A percentile compares a stretch with the other conserved stretches of the same genome.
These are phyloP conservation scores for Xylaria sp. DNA, from an alignment of 2,329 filamentous ascomycete genomes.

Conservation along the genomic window DNA sequence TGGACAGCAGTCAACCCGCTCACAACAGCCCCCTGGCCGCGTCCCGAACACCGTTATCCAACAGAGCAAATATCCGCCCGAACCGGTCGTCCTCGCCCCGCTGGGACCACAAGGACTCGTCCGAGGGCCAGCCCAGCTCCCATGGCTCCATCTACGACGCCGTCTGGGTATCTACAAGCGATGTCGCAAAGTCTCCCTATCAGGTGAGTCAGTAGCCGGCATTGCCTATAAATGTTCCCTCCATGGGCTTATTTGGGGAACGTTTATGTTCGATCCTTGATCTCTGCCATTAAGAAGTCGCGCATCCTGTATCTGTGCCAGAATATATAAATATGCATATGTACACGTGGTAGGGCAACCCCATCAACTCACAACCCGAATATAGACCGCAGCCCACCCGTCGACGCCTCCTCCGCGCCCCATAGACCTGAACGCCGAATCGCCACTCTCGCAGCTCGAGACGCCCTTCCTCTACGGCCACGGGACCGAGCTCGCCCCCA, in stretches of 20 bases:
- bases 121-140: constrained; percentile 40
- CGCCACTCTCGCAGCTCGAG: constrained; percentile 34
- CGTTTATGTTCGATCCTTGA: too few species aligned
- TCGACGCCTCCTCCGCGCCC: constrained; percentile 16
- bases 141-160: constrained; percentile 44
- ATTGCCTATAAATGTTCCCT: neutral
- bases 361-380: neutral
- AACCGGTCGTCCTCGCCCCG: constrained; percentile 13
- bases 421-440: constrained; percentile 33
- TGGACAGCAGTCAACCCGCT: constrained; percentile 17
- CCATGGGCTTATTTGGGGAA: neutral
- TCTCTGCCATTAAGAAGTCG: too few species aligned
- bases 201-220: constrained; percentile 9
- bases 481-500: constrained; percentile 44
- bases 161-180: constrained; percentile 38
- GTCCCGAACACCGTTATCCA: constrained; percentile 30
- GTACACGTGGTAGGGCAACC: too few species aligned
- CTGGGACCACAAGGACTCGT: constrained; percentile 43
- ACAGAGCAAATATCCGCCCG: constrained; percentile 28
- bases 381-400: constrained; percentile 9
- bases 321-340: too few species aligned
- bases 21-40: constrained; percentile 1
- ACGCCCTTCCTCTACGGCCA: constrained; percentile 44
- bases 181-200: constrained; percentile 30
- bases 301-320: too few species aligned